A percentile compares a stretch with the other conserved stretches of the same genome.
Conservation (phyloP, 73 alveolate species). For the Paramecium octaurelia region DNA sequence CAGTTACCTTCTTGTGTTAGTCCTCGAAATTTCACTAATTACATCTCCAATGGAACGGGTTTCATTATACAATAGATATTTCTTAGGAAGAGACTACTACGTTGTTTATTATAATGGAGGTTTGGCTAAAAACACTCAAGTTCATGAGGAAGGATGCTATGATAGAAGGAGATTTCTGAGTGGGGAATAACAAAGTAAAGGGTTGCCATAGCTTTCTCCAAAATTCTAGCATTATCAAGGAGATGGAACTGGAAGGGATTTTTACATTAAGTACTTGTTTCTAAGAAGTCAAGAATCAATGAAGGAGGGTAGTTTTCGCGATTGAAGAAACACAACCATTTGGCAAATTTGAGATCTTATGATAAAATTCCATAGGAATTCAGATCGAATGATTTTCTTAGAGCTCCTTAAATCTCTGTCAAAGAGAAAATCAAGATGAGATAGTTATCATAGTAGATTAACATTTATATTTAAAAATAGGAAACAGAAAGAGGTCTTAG, state of each 20-base stretch:
- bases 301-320: neutral
- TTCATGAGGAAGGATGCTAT: neutral
- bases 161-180: neutral
- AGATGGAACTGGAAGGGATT: constrained; percentile 36
- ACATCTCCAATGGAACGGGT: neutral
- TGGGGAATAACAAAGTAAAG: neutral
- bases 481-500: neutral
- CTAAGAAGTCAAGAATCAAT: neutral
- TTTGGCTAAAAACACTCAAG: neutral
- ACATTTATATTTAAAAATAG: neutral
- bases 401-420: neutral
- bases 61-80: neutral
- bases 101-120: constrained; percentile 10
- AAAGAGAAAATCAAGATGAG: neutral
- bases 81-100: neutral
- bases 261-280: neutral
- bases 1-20: neutral
- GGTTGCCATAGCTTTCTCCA: neutral
- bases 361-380: neutral
- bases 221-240: neutral
- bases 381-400: neutral
- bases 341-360: neutral
- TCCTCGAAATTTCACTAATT: neutral
- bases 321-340: neutral
- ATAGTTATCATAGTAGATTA: neutral